phyloP scores from a whole-genome alignment of 805 yeast species.

The Hanseniaspora mollemarum region DNA sequence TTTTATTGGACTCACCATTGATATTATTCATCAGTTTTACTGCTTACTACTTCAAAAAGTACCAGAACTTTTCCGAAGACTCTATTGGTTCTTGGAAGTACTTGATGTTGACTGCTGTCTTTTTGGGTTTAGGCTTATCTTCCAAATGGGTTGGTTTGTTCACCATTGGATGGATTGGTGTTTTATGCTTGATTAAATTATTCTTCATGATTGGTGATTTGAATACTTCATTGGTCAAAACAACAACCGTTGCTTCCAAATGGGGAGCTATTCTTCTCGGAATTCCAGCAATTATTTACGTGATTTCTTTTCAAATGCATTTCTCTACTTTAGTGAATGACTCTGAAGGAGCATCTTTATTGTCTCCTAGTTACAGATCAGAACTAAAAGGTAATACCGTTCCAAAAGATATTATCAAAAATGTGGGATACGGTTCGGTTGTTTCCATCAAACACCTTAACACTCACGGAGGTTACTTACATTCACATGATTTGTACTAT shows the following conservation, averaged over 20 bases:
- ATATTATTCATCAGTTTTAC: slow-evolving; percentile 66
- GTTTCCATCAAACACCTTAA: slow-evolving; percentile 57
- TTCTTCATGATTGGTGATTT: slow-evolving; percentile 70
- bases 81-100: slow-evolving; percentile 46
- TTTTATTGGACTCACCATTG: slow-evolving; percentile 65
- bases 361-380: slow-evolving; percentile 62
- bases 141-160: slow-evolving; percentile 81
- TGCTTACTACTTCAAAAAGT: slow-evolving; percentile 51
- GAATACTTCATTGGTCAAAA: slow-evolving; percentile 35
- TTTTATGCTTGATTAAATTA: slow-evolving; percentile 46
- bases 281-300: slow-evolving; percentile 47
- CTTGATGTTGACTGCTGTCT: slow-evolving; percentile 52
- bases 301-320: slow-evolving; percentile 51
- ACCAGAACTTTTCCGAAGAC: slow-evolving; percentile 55
- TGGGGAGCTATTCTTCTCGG: slow-evolving; percentile 48
- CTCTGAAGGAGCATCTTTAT: slow-evolving; percentile 62
- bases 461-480: slow-evolving; percentile 71
- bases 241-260: slow-evolving; percentile 38
- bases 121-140: slow-evolving; percentile 61
- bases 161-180: slow-evolving; percentile 69
- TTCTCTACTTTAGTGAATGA: slow-evolving; percentile 46
- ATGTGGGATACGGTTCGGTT: slow-evolving; percentile 62
- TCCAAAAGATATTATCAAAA: slow-evolving; percentile 47
- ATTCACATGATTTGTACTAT: slow-evolving; percentile 61
- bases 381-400: slow-evolving; percentile 48